These are phyloP conservation scores for Gymnopus androsaceus DNA, from an alignment of 1,284 basidiomycete genomes.

Conservation along the genomic window DNA sequence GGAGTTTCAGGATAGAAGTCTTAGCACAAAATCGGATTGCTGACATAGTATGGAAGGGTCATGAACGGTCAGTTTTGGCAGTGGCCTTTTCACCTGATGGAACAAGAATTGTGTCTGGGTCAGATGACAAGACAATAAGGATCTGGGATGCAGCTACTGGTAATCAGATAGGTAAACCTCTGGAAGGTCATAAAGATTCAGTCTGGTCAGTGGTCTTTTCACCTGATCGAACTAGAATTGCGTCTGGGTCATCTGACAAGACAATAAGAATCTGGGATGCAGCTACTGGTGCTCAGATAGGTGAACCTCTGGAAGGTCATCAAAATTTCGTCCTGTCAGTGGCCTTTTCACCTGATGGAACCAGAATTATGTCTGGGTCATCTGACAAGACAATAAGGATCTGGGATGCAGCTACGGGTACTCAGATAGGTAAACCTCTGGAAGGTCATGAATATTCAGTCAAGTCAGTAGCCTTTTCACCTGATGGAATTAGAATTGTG, in stretches of 20 bases:
- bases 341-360: slow-evolving; percentile 7
- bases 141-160: slow-evolving; percentile 24
- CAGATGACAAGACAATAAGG: slow-evolving; percentile 21
- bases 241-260: not conserved
- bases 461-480: slow-evolving; percentile 19
- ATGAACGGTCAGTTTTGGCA: slow-evolving; percentile 13
- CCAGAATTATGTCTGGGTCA: slow-evolving; percentile 3
- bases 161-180: not conserved
- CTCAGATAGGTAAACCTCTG: not conserved
- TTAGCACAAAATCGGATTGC: slow-evolving; percentile 17
- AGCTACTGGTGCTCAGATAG: not conserved
- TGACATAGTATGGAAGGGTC: slow-evolving; percentile 3
- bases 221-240: slow-evolving; percentile 18
- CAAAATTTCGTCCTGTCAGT: not conserved
- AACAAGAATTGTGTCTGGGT: slow-evolving; percentile 22
- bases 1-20: slow-evolving; percentile 1
- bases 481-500: no score
- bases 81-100: slow-evolving; percentile 29
- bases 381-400: slow-evolving; percentile 14
- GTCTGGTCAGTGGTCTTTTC: slow-evolving; percentile 6
- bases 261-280: slow-evolving; percentile 8
- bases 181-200: slow-evolving; percentile 15
- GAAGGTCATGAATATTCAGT: slow-evolving; percentile 14
- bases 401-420: not conserved
- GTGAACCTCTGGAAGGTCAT: not conserved